phyloP scores from a whole-genome alignment of 2,329 filamentous ascomycete species.

The Sporothrix inflata region DNA sequence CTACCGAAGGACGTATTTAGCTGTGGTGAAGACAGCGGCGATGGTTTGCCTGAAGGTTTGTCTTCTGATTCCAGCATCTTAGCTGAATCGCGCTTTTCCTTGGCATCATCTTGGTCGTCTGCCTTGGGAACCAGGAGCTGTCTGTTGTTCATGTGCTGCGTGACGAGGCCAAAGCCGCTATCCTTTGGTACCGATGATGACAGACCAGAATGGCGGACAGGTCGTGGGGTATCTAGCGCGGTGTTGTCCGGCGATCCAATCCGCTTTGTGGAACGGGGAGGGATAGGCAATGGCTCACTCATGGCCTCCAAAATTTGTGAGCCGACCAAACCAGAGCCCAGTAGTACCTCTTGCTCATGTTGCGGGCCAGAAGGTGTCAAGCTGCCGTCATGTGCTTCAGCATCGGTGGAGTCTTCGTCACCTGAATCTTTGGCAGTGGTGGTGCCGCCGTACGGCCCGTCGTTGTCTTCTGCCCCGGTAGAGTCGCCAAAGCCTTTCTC shows the following conservation, averaged over 20 bases:
- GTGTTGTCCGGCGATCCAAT: slow-evolving; percentile 31
- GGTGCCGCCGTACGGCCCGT: slow-evolving; percentile 35
- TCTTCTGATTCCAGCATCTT: slow-evolving; percentile 48
- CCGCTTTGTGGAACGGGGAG: slow-evolving; percentile 28
- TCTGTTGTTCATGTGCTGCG: slow-evolving; percentile 32
- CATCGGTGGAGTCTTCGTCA: slow-evolving; percentile 39
- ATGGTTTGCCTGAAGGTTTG: neutral
- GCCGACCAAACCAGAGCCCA: slow-evolving; percentile 40
- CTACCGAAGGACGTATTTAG: slow-evolving; percentile 24
- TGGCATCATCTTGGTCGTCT: slow-evolving; percentile 26
- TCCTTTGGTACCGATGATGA: slow-evolving; percentile 43
- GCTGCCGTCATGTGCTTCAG: slow-evolving; percentile 30
- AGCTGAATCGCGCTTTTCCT: slow-evolving; percentile 55
- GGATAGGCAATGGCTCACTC: slow-evolving; percentile 42
- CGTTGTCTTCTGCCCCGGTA: slow-evolving; percentile 50
- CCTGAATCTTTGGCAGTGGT: slow-evolving; percentile 40
- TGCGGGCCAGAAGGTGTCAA: neutral
- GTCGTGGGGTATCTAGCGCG: slow-evolving; percentile 39
- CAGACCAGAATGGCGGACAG: slow-evolving; percentile 45
- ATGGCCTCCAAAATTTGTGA: slow-evolving; percentile 48
- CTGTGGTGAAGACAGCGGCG: slow-evolving; percentile 20
- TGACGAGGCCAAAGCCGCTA: slow-evolving; percentile 41
- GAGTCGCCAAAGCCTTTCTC: slow-evolving; percentile 64
- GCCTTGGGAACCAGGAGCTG: neutral
- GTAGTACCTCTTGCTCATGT: slow-evolving; percentile 40